Percentiles rank a stretch among this genome's conserved stretches.
phyloP scores from a whole-genome alignment of 2,329 filamentous ascomycete genomes.

The Neopestalotiopsis clavispora region DNA sequence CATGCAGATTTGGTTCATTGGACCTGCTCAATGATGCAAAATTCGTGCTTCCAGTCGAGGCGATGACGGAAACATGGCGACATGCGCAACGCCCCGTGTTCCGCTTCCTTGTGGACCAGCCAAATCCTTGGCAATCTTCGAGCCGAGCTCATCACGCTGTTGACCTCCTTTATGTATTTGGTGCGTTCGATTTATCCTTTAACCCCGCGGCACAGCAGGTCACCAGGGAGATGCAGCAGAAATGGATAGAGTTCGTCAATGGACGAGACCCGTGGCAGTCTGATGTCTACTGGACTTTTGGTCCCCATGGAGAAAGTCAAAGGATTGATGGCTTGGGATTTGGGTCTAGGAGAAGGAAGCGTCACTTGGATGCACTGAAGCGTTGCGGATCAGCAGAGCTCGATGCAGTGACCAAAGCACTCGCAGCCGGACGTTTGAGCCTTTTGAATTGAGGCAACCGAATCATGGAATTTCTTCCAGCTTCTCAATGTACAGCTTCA shows the following conservation, averaged over 20 bases:
- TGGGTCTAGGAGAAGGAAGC: neutral
- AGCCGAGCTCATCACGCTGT: neutral
- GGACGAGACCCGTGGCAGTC: neutral
- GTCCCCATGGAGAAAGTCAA: neutral
- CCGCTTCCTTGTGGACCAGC: neutral
- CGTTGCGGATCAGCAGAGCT: neutral
- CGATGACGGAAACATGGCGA: neutral
- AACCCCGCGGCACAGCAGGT: neutral
- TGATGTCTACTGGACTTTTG: neutral
- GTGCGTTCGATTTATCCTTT: neutral
- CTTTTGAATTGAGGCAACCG: neutral
- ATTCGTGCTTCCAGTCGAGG: neutral
- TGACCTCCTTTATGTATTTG: neutral
- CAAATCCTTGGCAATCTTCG: neutral
- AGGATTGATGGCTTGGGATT: neutral
- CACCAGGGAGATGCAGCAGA: neutral
- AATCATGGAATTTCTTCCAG: constrained; percentile 31
- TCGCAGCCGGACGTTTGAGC: neutral
- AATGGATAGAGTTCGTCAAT: neutral
- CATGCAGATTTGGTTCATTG: too few relatives aligned
- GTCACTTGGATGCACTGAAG: neutral
- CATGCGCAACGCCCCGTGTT: neutral
- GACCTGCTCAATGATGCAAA: too few relatives aligned
- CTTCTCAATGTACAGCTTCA: constrained; percentile 31
- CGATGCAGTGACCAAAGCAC: neutral